Evolutionary conservation across 345 rosid species (phyloP), one percentile per base, ranked within the genome.

Genomic region (Citrus hindsii): DNA sequence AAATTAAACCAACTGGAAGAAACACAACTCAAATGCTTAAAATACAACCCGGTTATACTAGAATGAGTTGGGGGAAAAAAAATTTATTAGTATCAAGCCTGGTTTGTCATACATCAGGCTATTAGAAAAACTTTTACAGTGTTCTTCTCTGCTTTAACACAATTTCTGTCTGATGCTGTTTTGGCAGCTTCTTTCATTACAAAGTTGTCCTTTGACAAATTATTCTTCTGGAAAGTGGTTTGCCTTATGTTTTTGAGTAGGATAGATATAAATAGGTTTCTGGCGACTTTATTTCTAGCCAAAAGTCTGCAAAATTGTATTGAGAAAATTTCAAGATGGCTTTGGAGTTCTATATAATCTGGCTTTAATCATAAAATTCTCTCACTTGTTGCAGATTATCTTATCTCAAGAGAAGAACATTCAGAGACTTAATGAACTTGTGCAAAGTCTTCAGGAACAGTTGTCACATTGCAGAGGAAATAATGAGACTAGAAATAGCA

Each of bases 391-490:
- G 83, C 91, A 95, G 98, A 90, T 93, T 69, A 95, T 95, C 86
- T 83, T 92, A 79, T 89, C 89, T 21, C 98, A 90, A 82, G 99
- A 93, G 86, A 92, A 90, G 79, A 88, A 83, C 79, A 95, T 93
- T 80, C 94, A 89, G 74, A 88, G 87, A 81, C 95, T 93, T 64
- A 89, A 89, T 48, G 95, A 93, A 68, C 88, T 95, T 24, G 90
- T 93, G 30, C 88, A 77, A 78, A 91, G 83, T 77, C 97, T 95
- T 79, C 87, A 80, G 81, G 81, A 83, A 80, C 92, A 89, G 75
- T 65, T 93, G 66, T 76, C 64, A 74, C 92, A 79, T 61, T 93
- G 98, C 84, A 84, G 86, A 78, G 83, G 87, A 75, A 82, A 72
- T 65, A 85, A 84, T 69, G 69, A 81, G 75, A 86, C 88, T 16